Conservation (phyloP, 164 flowering plant species). For the Macadamia tetraphylla region DNA sequence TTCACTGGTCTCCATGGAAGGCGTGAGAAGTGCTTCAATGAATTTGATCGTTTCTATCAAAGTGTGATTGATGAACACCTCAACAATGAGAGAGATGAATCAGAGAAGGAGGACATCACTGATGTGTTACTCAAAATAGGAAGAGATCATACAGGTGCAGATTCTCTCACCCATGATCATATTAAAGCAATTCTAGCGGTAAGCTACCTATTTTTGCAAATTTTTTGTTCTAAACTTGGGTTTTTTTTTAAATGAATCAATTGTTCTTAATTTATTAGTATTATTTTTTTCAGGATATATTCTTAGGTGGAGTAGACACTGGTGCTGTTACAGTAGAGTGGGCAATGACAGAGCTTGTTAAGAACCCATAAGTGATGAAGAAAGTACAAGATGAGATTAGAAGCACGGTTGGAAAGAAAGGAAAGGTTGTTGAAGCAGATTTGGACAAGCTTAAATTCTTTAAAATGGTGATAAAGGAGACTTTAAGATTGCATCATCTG, state of each 20-base stretch:
- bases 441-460: background rate
- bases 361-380: constrained; percentile 1
- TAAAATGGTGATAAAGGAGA: no score
- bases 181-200: constrained; percentile 12
- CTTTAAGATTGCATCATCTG: constrained; percentile 20
- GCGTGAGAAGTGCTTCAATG: constrained; percentile 3
- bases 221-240: no score
- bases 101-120: background rate
- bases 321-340: background rate
- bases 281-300: background rate
- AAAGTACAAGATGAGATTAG: no score
- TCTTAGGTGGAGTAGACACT: constrained; percentile 7
- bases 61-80: constrained; percentile 6
- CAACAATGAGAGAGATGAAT: background rate
- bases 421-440: background rate
- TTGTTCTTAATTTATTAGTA: background rate
- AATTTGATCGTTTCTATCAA: constrained; percentile 3
- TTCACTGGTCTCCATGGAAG: background rate
- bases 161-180: background rate
- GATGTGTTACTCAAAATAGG: no score
- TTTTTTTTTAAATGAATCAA: no score
- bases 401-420: background rate
- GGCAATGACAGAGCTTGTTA: constrained; percentile 7
- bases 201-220: background rate
- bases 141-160: background rate